Conservation (phyloP, 106 monocot species). For the Allium sativum region DNA sequence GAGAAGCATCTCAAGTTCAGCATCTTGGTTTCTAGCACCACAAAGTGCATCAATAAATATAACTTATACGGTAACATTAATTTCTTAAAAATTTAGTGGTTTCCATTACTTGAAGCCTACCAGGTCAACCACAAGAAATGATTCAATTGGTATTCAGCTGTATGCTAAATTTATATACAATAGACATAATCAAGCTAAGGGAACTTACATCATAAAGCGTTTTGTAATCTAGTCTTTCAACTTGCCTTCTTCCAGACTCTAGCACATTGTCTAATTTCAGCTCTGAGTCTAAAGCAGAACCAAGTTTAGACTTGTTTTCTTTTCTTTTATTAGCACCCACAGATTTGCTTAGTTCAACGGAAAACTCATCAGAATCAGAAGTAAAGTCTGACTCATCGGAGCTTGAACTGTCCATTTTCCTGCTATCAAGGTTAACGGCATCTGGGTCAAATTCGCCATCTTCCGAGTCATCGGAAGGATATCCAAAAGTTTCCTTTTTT, state of each 20-base stretch:
- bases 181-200: background rate
- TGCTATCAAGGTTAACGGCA: constrained; percentile 21
- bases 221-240: constrained; percentile 61
- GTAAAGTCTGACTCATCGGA: constrained; percentile 84
- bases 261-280: constrained; percentile 16
- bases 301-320: constrained; percentile 9
- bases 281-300: constrained; percentile 18
- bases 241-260: constrained; percentile 30
- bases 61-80: too few species aligned
- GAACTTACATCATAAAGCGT: constrained; percentile 65
- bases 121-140: background rate
- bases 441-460: constrained; percentile 88
- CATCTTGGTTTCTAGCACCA: too few species aligned
- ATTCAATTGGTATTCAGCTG: background rate
- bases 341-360: constrained; percentile 28
- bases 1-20: background rate
- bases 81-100: too few species aligned
- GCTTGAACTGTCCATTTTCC: constrained; percentile 23
- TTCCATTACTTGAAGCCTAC: too few species aligned
- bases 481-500: constrained; percentile 23
- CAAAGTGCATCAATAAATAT: too few species aligned
- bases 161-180: background rate
- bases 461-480: constrained; percentile 89
- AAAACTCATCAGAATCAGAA: constrained; percentile 80
- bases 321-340: constrained; percentile 14